phyloP scores from a whole-genome alignment of 345 rosid genomes.

The Eucalyptus cladocalyx region DNA sequence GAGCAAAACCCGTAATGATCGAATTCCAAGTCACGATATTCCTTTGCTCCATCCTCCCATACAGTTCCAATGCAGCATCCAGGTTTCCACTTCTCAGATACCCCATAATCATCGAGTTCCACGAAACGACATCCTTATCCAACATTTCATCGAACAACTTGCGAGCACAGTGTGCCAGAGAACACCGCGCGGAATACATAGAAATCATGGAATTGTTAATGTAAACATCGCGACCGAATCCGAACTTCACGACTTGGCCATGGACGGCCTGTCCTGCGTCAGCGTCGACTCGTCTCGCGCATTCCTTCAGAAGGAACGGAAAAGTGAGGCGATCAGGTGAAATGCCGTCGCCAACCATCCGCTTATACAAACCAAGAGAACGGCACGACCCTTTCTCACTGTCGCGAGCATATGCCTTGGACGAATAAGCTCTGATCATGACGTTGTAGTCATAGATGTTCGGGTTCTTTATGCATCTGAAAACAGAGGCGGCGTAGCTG shows the following conservation, averaged over 20 bases:
- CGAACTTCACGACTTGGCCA: constrained; percentile 27
- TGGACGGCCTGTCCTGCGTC: constrained; percentile 19
- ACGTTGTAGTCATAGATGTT: constrained; percentile 22
- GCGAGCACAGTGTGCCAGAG: constrained; percentile 5
- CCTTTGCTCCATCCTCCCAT: constrained; percentile 17
- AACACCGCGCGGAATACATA: constrained; percentile 16
- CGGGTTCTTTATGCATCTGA: constrained; percentile 11
- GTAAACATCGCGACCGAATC: constrained; percentile 20
- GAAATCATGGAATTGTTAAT: constrained; percentile 33
- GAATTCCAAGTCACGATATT: constrained; percentile 48
- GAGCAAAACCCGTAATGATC: constrained; percentile 44
- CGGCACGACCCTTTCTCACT: not conserved
- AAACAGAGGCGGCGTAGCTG: constrained; percentile 23
- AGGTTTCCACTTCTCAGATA: constrained; percentile 36
- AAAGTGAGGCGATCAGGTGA: constrained; percentile 37
- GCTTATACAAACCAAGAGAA: constrained; percentile 21
- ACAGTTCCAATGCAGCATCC: constrained; percentile 24
- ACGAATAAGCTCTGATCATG: constrained; percentile 46
- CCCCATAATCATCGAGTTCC: constrained; percentile 45
- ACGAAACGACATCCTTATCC: constrained; percentile 35
- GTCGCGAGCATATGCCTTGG: not conserved
- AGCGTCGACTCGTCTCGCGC: constrained; percentile 9
- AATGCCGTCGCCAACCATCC: constrained; percentile 25
- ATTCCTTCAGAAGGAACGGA: constrained; percentile 54
- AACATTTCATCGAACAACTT: constrained; percentile 51